phyloP scores from a whole-genome alignment of 2,329 filamentous ascomycete genomes.

The Pseudogymnoascus sp. region DNA sequence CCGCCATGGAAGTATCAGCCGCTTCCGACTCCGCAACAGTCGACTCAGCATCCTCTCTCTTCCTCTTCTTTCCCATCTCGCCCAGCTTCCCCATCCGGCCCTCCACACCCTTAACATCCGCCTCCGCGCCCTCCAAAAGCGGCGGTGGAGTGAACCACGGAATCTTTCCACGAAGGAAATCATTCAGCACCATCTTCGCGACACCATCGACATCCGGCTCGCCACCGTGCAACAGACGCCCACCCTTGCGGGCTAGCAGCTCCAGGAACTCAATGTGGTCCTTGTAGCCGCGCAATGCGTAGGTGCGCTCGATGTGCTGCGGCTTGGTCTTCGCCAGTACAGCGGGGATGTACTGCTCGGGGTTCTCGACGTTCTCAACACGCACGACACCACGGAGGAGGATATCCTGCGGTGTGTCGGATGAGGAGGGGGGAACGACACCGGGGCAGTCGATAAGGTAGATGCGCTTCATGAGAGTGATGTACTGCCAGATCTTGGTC shows the following conservation, averaged over 20 bases:
- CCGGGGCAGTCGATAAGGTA: slow-evolving; percentile 95
- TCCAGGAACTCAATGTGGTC: slow-evolving; percentile 78
- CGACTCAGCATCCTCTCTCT: slow-evolving; percentile 45
- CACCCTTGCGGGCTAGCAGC: slow-evolving; percentile 75
- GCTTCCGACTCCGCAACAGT: slow-evolving; percentile 33
- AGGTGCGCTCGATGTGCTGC: slow-evolving; percentile 86
- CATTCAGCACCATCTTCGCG: slow-evolving; percentile 93
- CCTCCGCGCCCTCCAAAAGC: slow-evolving; percentile 42
- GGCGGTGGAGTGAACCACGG: slow-evolving; percentile 92
- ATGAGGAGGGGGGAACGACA: slow-evolving; percentile 81
- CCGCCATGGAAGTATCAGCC: slow-evolving; percentile 28
- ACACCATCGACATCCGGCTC: slow-evolving; percentile 92
- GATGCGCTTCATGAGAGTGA: slow-evolving; percentile 88
- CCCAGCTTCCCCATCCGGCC: slow-evolving; percentile 71
- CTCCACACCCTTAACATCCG: slow-evolving; percentile 44
- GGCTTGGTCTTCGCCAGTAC: slow-evolving; percentile 72
- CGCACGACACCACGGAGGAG: slow-evolving; percentile 84
- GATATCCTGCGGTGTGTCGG: slow-evolving; percentile 79
- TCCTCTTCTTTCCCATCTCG: slow-evolving; percentile 79
- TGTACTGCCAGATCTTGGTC: slow-evolving; percentile 97
- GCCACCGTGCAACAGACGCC: slow-evolving; percentile 79
- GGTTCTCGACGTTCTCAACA: slow-evolving; percentile 92
- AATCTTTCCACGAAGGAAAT: slow-evolving; percentile 90
- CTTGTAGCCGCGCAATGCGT: slow-evolving; percentile 72
- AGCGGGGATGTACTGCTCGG: slow-evolving; percentile 87